These are phyloP conservation scores for Sanghuangporus weigelae DNA, from an alignment of 1,284 basidiomycete genomes.

Conservation along the genomic window DNA sequence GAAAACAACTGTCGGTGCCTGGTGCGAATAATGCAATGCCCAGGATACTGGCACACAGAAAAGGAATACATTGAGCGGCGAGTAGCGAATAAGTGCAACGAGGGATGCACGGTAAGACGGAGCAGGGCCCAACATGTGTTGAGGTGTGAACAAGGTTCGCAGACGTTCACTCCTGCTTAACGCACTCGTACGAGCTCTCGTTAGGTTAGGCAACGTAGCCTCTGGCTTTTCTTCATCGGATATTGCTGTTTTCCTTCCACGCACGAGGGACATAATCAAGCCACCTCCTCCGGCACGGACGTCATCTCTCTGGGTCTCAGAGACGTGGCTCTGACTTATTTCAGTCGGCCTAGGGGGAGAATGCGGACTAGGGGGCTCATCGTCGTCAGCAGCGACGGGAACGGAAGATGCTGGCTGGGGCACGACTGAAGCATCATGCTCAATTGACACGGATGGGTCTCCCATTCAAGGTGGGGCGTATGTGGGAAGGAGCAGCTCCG, in stretches of 20 bases:
- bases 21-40: slow-evolving; percentile 51
- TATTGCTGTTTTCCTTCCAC: not conserved
- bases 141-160: slow-evolving; percentile 32
- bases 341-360: not conserved
- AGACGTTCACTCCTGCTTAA: slow-evolving; percentile 20
- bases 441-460: not conserved
- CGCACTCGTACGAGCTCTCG: not conserved
- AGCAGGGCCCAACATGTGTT: slow-evolving; percentile 29
- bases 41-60: slow-evolving; percentile 52
- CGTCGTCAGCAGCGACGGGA: slow-evolving; percentile 3
- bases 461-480: not conserved
- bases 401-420: not conserved
- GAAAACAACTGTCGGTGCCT: slow-evolving; percentile 47
- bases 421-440: slow-evolving; percentile 6
- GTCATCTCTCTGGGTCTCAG: not conserved
- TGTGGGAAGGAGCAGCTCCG: not conserved
- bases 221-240: not conserved
- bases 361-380: slow-evolving; percentile 11
- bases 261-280: not conserved
- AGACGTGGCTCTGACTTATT: not conserved
- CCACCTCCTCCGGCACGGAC: not conserved
- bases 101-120: slow-evolving; percentile 34
- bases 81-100: slow-evolving; percentile 34
- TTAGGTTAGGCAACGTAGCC: not conserved
- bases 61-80: slow-evolving; percentile 42